Evolutionary conservation across 306 rosid genomes (phyloP).

Genomic region (Vigna trinervia): DNA sequence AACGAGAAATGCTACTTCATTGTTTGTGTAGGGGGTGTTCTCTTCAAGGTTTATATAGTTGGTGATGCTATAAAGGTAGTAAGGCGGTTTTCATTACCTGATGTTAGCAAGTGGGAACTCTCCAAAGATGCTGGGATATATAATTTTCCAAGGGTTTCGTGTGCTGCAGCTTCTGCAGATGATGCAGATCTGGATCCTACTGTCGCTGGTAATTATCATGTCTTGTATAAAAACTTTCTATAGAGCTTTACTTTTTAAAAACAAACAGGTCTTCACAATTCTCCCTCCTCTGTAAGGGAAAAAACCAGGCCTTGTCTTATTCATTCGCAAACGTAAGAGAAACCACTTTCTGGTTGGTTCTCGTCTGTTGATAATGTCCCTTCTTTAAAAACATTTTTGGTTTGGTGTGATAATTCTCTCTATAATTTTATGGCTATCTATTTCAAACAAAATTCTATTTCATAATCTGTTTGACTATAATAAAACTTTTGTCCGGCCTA

Average conservation of each 20-base stretch:
- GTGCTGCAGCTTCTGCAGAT: slow-evolving; percentile 97
- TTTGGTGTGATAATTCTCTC: neutral
- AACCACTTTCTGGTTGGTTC: slow-evolving; percentile 5
- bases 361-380: neutral
- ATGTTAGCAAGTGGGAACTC: slow-evolving; percentile 76
- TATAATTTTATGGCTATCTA: neutral
- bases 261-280: slow-evolving; percentile 1
- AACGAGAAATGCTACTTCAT: slow-evolving; percentile 32
- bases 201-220: slow-evolving; percentile 67
- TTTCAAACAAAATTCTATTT: slow-evolving; percentile 6
- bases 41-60: slow-evolving; percentile 88
- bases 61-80: slow-evolving; percentile 96
- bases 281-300: neutral
- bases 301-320: slow-evolving; percentile 1
- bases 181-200: slow-evolving; percentile 90
- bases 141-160: slow-evolving; percentile 86
- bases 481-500: slow-evolving; percentile 2
- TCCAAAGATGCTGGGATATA: slow-evolving; percentile 73
- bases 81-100: slow-evolving; percentile 91
- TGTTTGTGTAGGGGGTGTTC: slow-evolving; percentile 77
- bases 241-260: neutral
- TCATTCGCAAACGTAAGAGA: neutral
- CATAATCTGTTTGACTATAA: neutral
- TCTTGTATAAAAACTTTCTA: slow-evolving; percentile 12
- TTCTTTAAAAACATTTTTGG: neutral